Evolutionary conservation across 805 yeast species (phyloP), one percentile per base, ranked within the genome.

Genomic region (Barnettozyma sucrosica): DNA sequence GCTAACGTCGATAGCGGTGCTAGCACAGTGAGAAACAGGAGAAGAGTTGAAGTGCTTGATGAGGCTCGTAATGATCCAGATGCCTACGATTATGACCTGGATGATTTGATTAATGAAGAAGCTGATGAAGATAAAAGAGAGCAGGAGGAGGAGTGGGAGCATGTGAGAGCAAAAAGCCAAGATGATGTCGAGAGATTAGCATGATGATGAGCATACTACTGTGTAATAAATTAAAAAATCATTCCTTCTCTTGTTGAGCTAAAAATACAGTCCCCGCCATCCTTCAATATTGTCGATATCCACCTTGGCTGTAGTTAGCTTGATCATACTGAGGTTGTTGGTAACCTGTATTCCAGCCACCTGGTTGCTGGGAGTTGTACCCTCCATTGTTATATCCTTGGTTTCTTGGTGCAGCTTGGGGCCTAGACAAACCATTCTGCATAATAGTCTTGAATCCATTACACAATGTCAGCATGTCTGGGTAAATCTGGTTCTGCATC

Each of bases 401-500:
- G 19, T 32, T 50, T 34, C 28, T 44, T 36, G 41, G 23, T 23
- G 25, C 39, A 5, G 14, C 18, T 11, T 16, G 30, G 5, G 18
- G 19, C 16, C 21, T 19, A 39, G 28, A 40, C 34, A 49, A 25
- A 21, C 51, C 51, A 41, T 52, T 58, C 51, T 67, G 71, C 51
- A 74, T 54, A 46, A 74, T 53, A 14, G 83, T 85, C 72, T 93
- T 93, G 81, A 93, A 93, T 16, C 99, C 99, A 61, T 93, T 93
- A 70, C 96, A 86, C 58, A 93, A 75, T 49, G 84, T 79, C 53
- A 80, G 80, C 74, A 92, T 89, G 65, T 85, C 89, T n/a, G 96
- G 92, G 63, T 93, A 93, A 25, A 81, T 77, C 61, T 85, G 87
- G 14, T 83, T 83, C 63, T 81, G 82, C 62, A 93, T 71, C 60